A percentile compares a stretch with the other conserved stretches of the same genome.
phyloP scores from a whole-genome alignment of 2,329 filamentous ascomycete genomes.

The Celoporthe dispersa region DNA sequence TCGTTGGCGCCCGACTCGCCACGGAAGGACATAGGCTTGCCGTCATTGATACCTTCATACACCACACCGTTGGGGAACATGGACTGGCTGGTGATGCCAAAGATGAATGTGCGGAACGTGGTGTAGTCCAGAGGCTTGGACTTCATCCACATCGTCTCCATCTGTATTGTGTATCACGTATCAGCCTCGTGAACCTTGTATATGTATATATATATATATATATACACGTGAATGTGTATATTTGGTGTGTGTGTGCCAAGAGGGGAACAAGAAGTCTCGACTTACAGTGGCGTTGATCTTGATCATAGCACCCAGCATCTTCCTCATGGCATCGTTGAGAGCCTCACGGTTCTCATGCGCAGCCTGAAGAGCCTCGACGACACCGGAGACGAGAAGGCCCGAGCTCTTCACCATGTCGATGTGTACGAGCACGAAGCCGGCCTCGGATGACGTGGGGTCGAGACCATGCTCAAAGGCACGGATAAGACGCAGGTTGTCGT shows the following conservation, averaged over 20 bases:
- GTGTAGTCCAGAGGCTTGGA: conserved; percentile 84
- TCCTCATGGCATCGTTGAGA: conserved; percentile 68
- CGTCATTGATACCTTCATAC: conserved; percentile 80
- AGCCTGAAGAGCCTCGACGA: conserved; percentile 67
- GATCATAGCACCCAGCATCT: conserved; percentile 65
- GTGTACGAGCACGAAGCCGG: conserved; percentile 94
- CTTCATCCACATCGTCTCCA: conserved; percentile 92
- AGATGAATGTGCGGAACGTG: conserved; percentile 94
- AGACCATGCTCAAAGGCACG: conserved; percentile 91
- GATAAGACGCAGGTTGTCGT: conserved; percentile 77
- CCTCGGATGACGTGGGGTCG: conserved; percentile 81
- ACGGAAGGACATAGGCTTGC: conserved; percentile 76
- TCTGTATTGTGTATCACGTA: conserved; percentile 41
- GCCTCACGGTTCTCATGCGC: conserved; percentile 51
- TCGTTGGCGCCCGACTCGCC: conserved; percentile 95
- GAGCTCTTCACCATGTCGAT: conserved; percentile 94
- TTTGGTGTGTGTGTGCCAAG: background rate
- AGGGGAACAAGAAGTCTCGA: background rate
- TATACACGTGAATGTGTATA: too few species aligned
- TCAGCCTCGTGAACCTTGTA: background rate
- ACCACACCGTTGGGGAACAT: conserved; percentile 95
- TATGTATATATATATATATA: too few species aligned
- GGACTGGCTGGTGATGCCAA: conserved; percentile 88
- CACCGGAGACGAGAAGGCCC: conserved; percentile 74
- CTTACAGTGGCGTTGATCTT: conserved; percentile 68